Evolutionary conservation across 31 red algal species (phyloP).

Genomic region (Porphyra umbilicalis): DNA sequence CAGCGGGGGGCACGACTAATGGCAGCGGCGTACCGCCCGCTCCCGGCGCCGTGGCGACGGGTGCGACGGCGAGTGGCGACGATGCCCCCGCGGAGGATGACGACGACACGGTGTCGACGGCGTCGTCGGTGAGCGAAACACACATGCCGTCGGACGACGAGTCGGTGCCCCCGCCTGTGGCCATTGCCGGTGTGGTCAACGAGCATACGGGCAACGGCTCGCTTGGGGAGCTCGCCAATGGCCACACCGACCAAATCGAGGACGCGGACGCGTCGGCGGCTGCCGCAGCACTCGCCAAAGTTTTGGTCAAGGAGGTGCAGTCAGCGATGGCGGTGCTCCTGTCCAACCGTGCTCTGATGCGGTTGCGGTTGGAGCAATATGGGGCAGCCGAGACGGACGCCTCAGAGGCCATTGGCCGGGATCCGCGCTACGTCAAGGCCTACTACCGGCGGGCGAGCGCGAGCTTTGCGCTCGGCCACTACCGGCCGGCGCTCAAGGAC

Average conservation of each 20-base stretch:
- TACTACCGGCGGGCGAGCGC: slow-evolving; percentile 79
- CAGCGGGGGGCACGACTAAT: neutral
- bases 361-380: slow-evolving; percentile 78
- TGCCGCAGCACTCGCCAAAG: neutral
- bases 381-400: slow-evolving; percentile 84
- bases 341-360: slow-evolving; percentile 48
- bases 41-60: neutral
- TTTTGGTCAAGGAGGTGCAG: neutral
- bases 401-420: slow-evolving; percentile 35
- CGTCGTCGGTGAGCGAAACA: neutral
- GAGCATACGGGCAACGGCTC: neutral
- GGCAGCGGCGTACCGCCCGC: neutral
- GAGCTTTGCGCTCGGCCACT: slow-evolving; percentile 65
- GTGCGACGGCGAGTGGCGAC: neutral
- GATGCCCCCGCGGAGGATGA: neutral
- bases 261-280: neutral
- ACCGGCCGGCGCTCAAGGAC: slow-evolving; percentile 70
- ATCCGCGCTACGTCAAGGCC: slow-evolving; percentile 65
- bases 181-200: neutral
- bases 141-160: neutral
- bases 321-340: slow-evolving; percentile 21
- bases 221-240: neutral
- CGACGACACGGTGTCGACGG: neutral
- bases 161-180: neutral
- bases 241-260: neutral